Evolutionary conservation across 768 basidiomycete species (phyloP), one percentile per base, ranked within the genome.

Genomic region (Lentinula sp.): DNA sequence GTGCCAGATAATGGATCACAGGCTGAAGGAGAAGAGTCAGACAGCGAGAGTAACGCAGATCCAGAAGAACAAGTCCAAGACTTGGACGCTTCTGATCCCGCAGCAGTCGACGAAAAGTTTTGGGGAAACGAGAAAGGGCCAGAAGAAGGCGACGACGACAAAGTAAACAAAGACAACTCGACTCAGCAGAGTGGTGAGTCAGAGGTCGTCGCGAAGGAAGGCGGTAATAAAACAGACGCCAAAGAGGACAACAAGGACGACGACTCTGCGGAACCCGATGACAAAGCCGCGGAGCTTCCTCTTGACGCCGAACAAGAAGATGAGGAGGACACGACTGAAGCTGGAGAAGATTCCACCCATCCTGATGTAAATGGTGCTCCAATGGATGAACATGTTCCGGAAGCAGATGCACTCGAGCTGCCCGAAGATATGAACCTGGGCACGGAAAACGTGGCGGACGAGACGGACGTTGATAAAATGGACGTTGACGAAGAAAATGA

Each of bases 21-120:
- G 13, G 78, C 73, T 56, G 76, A 74, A 16, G 76, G 80, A 2
- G 77, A 75, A 8, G 80, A 77, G 1, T 81, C 82, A 32, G 76
- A 78, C n/a, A 78, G 78, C 4, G 82, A 80, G 4, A 75, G 76
- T 2, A 83, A 78, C 2, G 78, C 75, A 4, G 89, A 89, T 18
- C 83, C 84, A 16, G 95, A 98, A 46, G 95, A 98, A 64, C 86
- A 87, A 63, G 70, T 95, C 34, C 94, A 85, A 6, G 82, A 94
- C 54, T 75, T 98, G 35, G 93, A 96, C 73, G 82, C 86, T 2
- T 76, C 82, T 16, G 96, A 98, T 74, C 89, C 92, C 8, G 80
- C 84, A 28, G 87, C 88, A 0, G 83, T 97, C 15, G 96, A 98
- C 69, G 96, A 99, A 75, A 98, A 98, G 76, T 77, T 99, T 65